Conservation (phyloP, 2,329 filamentous ascomycete genomes). For the Calonectria fujianensis region DNA sequence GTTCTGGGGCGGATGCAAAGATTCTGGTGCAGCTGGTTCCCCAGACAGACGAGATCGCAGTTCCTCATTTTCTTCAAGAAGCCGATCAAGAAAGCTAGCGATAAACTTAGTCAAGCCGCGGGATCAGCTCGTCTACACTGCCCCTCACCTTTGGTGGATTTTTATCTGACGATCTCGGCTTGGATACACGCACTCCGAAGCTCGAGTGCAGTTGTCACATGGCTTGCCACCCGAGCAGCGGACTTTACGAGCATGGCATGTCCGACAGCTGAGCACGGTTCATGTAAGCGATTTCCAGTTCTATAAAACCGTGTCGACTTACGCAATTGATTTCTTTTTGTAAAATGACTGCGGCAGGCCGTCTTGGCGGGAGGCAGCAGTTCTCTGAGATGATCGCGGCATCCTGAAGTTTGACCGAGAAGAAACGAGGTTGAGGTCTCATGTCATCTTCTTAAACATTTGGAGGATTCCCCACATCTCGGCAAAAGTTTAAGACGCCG, state of each 20-base stretch:
- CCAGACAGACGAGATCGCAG: conserved; percentile 8
- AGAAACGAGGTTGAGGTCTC: neutral
- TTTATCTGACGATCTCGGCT: conserved; percentile 25
- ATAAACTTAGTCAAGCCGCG: neutral
- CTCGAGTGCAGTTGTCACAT: conserved; percentile 26
- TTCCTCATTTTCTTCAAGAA: conserved; percentile 37
- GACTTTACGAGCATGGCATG: conserved; percentile 30
- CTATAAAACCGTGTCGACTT: neutral
- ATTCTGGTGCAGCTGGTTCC: neutral
- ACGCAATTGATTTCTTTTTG: conserved; percentile 27
- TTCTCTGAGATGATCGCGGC: conserved; percentile 7
- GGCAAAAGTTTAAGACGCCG: conserved; percentile 22
- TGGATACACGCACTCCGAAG: conserved; percentile 29
- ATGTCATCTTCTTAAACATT: conserved; percentile 17
- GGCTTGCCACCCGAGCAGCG: conserved; percentile 30
- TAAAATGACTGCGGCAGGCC: conserved; percentile 14
- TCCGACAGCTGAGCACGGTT: conserved; percentile 4
- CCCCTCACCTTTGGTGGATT: conserved; percentile 15
- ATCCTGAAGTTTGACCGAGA: conserved; percentile 19
- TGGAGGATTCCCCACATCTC: conserved; percentile 21
- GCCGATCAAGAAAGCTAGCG: conserved; percentile 32
- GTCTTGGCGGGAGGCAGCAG: neutral
- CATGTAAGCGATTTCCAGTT: neutral
- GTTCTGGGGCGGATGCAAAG: neutral
- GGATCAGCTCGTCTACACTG: neutral